Evolutionary conservation across 805 yeast genomes (phyloP).

Genomic region (Starmerella floricola): DNA sequence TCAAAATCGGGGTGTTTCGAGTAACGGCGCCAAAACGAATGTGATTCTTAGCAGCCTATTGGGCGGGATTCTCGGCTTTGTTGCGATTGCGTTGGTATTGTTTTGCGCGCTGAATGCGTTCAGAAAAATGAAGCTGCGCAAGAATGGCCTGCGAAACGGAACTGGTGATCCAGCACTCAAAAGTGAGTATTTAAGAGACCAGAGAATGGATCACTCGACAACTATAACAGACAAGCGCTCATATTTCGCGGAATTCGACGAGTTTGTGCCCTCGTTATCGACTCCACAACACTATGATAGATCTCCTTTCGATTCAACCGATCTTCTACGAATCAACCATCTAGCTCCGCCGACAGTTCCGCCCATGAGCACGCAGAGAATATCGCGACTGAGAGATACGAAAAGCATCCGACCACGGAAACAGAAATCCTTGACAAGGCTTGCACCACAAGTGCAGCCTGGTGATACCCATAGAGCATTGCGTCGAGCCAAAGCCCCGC

Average conservation of each 20-base stretch:
- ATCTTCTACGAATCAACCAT: constrained; percentile 1
- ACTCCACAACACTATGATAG: background rate
- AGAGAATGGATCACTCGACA: too few relatives aligned
- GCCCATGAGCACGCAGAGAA: background rate
- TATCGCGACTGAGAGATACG: too few relatives aligned
- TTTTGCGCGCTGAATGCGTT: constrained; percentile 5
- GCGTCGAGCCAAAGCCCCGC: too few relatives aligned
- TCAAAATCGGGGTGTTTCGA: too few relatives aligned
- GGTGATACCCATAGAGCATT: too few relatives aligned
- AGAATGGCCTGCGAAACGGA: too few relatives aligned
- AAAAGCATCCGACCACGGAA: too few relatives aligned
- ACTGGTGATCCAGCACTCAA: too few relatives aligned
- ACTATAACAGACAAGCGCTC: background rate
- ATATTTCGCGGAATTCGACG: background rate
- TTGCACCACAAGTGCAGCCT: too few relatives aligned
- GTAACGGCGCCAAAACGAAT: background rate
- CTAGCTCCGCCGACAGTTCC: background rate
- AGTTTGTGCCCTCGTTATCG: background rate
- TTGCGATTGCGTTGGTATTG: constrained; percentile 3
- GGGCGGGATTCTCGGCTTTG: constrained; percentile 14
- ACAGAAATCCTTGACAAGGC: too few relatives aligned
- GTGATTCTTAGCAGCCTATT: constrained; percentile 9
- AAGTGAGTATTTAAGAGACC: too few relatives aligned
- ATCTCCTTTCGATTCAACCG: constrained; percentile 10
- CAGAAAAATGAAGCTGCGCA: background rate